Percentiles rank a stretch among this genome's conserved stretches.
Conservation (phyloP, 1,284 basidiomycete genomes). For the Ceratobasidium sp. region DNA sequence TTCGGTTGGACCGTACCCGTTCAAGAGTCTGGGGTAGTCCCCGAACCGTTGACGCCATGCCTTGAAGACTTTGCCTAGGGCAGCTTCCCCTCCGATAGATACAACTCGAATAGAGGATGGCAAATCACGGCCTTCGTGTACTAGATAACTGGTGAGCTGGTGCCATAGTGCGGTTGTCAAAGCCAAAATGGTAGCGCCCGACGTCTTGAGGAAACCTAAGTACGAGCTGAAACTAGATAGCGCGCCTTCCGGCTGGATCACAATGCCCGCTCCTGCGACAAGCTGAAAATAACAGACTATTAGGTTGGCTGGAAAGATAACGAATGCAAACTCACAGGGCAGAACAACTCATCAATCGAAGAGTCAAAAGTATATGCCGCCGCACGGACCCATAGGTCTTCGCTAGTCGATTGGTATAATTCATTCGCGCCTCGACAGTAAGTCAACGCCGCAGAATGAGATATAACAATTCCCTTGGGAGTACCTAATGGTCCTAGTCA, state of each 20-base stretch:
- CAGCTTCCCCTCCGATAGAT: slow-evolving; percentile 18
- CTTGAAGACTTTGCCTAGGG: background rate
- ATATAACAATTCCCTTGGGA: slow-evolving; percentile 2
- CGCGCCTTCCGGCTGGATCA: slow-evolving; percentile 8
- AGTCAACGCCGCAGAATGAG: slow-evolving; percentile 1
- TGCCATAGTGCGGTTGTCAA: slow-evolving; percentile 8
- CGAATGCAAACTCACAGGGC: background rate
- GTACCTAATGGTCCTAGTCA: background rate
- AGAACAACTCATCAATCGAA: slow-evolving; percentile 15
- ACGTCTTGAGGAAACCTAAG: background rate
- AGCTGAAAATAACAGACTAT: background rate
- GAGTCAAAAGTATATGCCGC: slow-evolving; percentile 21
- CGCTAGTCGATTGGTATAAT: background rate
- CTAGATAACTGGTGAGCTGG: slow-evolving; percentile 1
- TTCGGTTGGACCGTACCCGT: slow-evolving; percentile 18
- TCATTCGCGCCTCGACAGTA: slow-evolving; percentile 7
- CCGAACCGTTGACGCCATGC: background rate
- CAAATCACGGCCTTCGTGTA: background rate
- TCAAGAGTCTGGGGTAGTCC: background rate
- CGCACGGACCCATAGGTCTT: background rate
- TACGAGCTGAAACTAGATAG: slow-evolving; percentile 12
- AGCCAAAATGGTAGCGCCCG: background rate
- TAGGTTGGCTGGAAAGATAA: background rate
- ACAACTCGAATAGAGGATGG: background rate
- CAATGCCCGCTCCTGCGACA: background rate